Base-by-base conservation (phyloP, 306 rosid genomes). In the Prunus mongolica region DNA sequence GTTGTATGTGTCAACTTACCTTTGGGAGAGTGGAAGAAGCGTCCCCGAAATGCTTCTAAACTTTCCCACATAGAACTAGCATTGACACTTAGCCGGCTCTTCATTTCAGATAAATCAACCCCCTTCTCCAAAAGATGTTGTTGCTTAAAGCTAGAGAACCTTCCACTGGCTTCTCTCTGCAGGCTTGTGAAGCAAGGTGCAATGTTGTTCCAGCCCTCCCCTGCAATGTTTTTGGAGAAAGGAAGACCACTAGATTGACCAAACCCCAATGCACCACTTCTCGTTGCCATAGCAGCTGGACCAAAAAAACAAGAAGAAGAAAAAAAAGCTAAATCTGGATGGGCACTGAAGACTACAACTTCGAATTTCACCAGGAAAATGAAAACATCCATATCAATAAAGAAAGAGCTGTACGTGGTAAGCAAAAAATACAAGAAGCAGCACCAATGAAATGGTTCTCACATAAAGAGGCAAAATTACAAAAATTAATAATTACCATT, bases 91-190 rank as follows among this genome's bases (percentile, higher is more conserved):
- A 86, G 74, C 50, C 75, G 80, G 61, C 83, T 83, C 83, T 87
- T 91, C 83, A 79, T 47, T 74, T 82, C 88, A 74, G 76, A 76
- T 41, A 85, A 73, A 75, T 85, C 82, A 49, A 87, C 24, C 78
- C 85, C 90, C 45, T 86, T 73, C 65, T 82, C 81, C 77, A 82
- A 82, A 78, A 85, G 74, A 80, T 81, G 76, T 14, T 80, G 88
- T 75, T 74, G 78, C 78, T 78, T 83, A 65, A 94, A 79, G 85
- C 66, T 74, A 62, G 82, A 62, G 24, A 90, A 60, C 71, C 82
- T 83, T 71, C 74, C 85, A 70, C 71, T 54, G 58, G 89, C 90
- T 84, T 91, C 91, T 83, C 86, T 83, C 79, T 85, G 93, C 75
- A 86, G 76, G 27, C 84, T 89, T 62, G 79, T 78, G 67, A 88